phyloP scores from a whole-genome alignment of 1,139 yeast species.

The Dujonia santamariae region DNA sequence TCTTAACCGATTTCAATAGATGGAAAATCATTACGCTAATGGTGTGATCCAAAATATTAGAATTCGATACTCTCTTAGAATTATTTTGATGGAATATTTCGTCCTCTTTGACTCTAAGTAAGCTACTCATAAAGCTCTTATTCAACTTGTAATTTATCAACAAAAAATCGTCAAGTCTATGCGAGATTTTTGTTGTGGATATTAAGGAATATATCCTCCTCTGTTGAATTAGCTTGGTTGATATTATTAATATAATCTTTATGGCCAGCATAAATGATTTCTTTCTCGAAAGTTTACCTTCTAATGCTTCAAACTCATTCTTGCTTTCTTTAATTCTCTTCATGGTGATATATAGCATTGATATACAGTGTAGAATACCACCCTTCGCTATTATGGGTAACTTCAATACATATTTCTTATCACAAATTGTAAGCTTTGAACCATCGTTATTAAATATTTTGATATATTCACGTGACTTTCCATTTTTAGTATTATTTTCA shows the following conservation, averaged over 20 bases:
- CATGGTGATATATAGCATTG: slow-evolving; percentile 7
- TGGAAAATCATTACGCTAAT: slow-evolving; percentile 29
- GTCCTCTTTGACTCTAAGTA: slow-evolving; percentile 32
- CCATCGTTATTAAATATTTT: slow-evolving; percentile 18
- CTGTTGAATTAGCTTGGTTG: slow-evolving; percentile 30
- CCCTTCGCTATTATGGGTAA: slow-evolving; percentile 6
- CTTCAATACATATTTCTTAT: slow-evolving; percentile 14
- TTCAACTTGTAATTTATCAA: slow-evolving; percentile 36
- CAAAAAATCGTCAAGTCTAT: slow-evolving; percentile 28
- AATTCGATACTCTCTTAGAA: background rate
- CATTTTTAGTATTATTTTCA: slow-evolving; percentile 1
- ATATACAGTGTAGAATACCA: slow-evolving; percentile 4
- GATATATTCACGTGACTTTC: slow-evolving; percentile 5
- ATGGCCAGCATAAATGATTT: slow-evolving; percentile 8
- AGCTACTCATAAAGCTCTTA: slow-evolving; percentile 32
- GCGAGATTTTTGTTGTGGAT: slow-evolving; percentile 23
- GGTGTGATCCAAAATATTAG: slow-evolving; percentile 12
- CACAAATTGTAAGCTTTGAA: slow-evolving; percentile 15
- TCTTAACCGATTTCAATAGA: slow-evolving; percentile 25
- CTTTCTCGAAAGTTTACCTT: slow-evolving; percentile 6
- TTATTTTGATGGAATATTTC: slow-evolving; percentile 17
- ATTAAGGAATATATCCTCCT: slow-evolving; percentile 23
- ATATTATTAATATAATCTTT: slow-evolving; percentile 29
- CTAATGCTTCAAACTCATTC: no score
- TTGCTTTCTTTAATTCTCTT: no score